Percentiles rank a stretch among this genome's conserved stretches.
These are phyloP conservation scores for Mycena alexandri DNA, from an alignment of 768 basidiomycete species.

Conservation along the genomic window DNA sequence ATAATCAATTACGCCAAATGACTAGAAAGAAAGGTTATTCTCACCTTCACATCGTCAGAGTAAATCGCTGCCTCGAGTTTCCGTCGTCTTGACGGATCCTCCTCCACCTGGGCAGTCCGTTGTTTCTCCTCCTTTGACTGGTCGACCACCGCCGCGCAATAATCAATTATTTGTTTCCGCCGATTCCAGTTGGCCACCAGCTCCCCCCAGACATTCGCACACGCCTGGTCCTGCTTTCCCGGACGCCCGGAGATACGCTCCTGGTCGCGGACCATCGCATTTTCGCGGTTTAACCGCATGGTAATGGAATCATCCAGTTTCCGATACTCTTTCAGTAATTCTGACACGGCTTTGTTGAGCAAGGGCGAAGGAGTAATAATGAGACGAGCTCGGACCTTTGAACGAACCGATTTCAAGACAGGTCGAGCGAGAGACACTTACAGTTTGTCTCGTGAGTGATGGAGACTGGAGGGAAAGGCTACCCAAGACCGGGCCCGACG, in stretches of 20 bases:
- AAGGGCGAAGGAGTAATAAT: background rate
- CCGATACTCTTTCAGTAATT: constrained; percentile 86
- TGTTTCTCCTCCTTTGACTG: constrained; percentile 70
- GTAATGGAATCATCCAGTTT: constrained; percentile 83
- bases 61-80: constrained; percentile 69
- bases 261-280: constrained; percentile 80
- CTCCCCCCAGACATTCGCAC: constrained; percentile 82
- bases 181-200: constrained; percentile 76
- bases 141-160: constrained; percentile 81
- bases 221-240: constrained; percentile 75
- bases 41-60: constrained; percentile 80
- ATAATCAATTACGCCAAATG: background rate
- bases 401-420: constrained; percentile 54
- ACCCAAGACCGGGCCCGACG: constrained; percentile 64
- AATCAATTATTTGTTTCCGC: constrained; percentile 78
- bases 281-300: constrained; percentile 85
- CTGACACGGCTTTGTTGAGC: constrained; percentile 76
- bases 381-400: constrained; percentile 18
- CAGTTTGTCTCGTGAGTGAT: constrained; percentile 71
- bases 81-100: constrained; percentile 61
- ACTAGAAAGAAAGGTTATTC: constrained; percentile 30
- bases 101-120: constrained; percentile 55
- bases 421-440: constrained; percentile 80
- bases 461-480: constrained; percentile 80
- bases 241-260: constrained; percentile 63